phyloP scores from a whole-genome alignment of 495 filamentous ascomycete genomes.

The Tetracladium marchalianum region DNA sequence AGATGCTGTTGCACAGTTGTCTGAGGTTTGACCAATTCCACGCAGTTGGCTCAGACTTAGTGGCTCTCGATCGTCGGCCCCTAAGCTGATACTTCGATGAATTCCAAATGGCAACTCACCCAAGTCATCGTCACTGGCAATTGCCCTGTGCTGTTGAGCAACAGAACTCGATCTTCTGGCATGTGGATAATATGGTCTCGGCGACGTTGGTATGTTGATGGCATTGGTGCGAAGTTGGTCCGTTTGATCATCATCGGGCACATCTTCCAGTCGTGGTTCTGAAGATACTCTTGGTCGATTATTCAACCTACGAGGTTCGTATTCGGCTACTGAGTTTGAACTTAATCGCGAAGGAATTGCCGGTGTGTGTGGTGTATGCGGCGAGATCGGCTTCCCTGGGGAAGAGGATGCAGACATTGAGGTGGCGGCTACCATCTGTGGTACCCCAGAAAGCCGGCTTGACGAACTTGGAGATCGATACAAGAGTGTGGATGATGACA shows the following conservation, averaged over 20 bases:
- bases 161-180: constrained; percentile 68
- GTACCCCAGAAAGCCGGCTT: constrained; percentile 75
- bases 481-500: constrained; percentile 74
- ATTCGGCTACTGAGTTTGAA: constrained; percentile 77
- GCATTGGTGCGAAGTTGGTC: constrained; percentile 49
- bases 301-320: constrained; percentile 31
- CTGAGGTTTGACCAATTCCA: constrained; percentile 29
- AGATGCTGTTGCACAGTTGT: constrained; percentile 19
- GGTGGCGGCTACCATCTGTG: constrained; percentile 71
- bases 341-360: constrained; percentile 88
- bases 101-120: constrained; percentile 50
- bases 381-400: constrained; percentile 83
- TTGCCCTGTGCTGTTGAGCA: constrained; percentile 52
- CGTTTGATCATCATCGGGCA: constrained; percentile 32
- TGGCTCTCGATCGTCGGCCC: constrained; percentile 54
- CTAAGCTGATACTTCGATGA: constrained; percentile 69
- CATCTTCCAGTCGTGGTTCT: constrained; percentile 17
- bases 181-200: constrained; percentile 48
- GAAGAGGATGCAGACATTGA: constrained; percentile 81
- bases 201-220: constrained; percentile 78
- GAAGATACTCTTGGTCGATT: constrained; percentile 13
- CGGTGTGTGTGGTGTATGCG: constrained; percentile 89
- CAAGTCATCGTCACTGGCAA: constrained; percentile 47
- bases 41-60: constrained; percentile 47
- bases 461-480: constrained; percentile 77